phyloP scores from a whole-genome alignment of 441 rosid genomes.

The Geranium incanum region DNA sequence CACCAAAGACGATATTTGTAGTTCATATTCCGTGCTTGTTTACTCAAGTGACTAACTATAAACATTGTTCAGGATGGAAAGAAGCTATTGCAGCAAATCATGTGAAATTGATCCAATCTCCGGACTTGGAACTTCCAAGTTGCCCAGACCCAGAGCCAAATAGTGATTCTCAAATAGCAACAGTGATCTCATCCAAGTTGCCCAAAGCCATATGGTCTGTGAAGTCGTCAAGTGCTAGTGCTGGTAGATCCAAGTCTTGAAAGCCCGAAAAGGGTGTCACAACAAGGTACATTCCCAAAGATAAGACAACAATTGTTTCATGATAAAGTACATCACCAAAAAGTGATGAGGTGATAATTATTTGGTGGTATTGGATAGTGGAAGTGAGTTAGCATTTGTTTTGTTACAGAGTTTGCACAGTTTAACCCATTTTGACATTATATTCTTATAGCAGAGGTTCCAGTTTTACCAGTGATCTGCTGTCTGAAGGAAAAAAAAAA shows the following conservation, averaged over 20 bases:
- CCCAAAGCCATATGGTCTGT: not conserved
- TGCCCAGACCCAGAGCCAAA: constrained; percentile 19
- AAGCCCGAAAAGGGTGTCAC: constrained; percentile 48
- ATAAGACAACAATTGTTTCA: not conserved
- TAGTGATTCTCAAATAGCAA: constrained; percentile 20
- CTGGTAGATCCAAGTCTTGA: constrained; percentile 17
- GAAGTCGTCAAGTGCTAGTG: constrained; percentile 23
- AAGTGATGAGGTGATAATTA: constrained; percentile 32
- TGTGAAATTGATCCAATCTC: constrained; percentile 48
- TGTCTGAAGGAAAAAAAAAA: constrained; percentile 29
- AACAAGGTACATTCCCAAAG: constrained; percentile 58
- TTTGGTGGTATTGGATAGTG: not conserved
- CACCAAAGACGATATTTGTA: not conserved
- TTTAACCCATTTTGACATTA: constrained; percentile 17
- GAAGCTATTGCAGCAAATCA: constrained; percentile 65
- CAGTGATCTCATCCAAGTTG: constrained; percentile 18
- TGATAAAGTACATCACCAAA: constrained; percentile 20
- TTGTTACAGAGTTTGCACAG: constrained; percentile 41
- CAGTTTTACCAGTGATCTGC: constrained; percentile 59
- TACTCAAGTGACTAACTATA: too few relatives aligned
- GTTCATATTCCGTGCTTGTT: not conserved
- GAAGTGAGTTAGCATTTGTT: constrained; percentile 8
- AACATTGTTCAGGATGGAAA: constrained; percentile 68
- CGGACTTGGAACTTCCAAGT: constrained; percentile 31
- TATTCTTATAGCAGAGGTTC: constrained; percentile 51